phyloP scores from a whole-genome alignment of 164 flowering plant species.

The Aristolochia californica region DNA sequence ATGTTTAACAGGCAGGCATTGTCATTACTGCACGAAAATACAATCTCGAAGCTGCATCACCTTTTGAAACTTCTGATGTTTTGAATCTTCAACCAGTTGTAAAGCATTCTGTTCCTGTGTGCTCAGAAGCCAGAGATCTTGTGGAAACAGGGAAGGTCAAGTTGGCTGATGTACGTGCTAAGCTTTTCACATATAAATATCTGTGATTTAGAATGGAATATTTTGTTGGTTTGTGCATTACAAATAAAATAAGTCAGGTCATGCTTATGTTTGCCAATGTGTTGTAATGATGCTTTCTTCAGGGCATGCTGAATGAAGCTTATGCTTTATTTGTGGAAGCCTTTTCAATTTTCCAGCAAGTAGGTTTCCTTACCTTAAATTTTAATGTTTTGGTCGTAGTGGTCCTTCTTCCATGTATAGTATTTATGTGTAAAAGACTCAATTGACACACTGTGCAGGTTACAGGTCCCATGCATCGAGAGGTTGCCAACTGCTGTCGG shows the following conservation, averaged over 20 bases:
- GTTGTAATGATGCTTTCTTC: conserved; percentile 9
- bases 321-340: conserved; percentile 87
- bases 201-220: background rate
- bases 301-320: conserved; percentile 98
- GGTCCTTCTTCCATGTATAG: background rate
- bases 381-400: too few species aligned
- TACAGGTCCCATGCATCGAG: conserved; percentile 99
- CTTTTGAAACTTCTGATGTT: conserved; percentile 74
- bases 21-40: conserved; percentile 71
- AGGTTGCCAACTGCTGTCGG: conserved; percentile 97
- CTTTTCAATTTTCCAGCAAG: conserved; percentile 94
- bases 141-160: conserved; percentile 87
- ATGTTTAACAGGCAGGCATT: conserved; percentile 57
- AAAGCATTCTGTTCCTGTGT: conserved; percentile 87
- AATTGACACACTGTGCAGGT: conserved; percentile 38
- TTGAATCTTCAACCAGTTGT: conserved; percentile 83
- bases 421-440: background rate
- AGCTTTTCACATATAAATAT: background rate
- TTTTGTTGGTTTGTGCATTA: background rate
- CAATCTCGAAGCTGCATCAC: conserved; percentile 52
- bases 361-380: conserved; percentile 9
- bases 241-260: background rate
- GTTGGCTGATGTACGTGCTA: conserved; percentile 68
- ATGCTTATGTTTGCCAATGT: background rate
- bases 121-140: conserved; percentile 88